Percentiles rank a stretch among this genome's conserved stretches.
phyloP scores from a whole-genome alignment of 257 asterid species.

The Ballota nigra region DNA sequence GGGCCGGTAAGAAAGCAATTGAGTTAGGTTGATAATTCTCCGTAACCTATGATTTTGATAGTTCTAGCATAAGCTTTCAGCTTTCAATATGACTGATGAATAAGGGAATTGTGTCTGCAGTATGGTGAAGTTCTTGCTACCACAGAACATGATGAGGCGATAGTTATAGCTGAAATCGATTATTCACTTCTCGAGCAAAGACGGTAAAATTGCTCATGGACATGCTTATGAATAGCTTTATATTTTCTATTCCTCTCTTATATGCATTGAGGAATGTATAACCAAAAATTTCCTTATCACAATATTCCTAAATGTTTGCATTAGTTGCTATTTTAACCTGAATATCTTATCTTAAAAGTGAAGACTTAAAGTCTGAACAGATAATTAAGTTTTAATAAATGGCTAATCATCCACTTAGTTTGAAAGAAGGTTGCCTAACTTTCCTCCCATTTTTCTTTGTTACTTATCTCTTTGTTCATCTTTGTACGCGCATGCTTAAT shows the following conservation, averaged over 20 bases:
- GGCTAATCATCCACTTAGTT: slow-evolving; percentile 1
- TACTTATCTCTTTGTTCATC: neutral
- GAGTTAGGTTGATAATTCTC: neutral
- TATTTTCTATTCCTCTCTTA: neutral
- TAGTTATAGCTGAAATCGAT: slow-evolving; percentile 69
- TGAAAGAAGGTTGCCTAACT: neutral
- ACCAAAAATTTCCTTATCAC: neutral
- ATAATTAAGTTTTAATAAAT: neutral
- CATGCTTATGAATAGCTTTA: slow-evolving; percentile 12
- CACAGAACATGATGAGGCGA: slow-evolving; percentile 79
- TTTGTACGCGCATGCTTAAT: neutral
- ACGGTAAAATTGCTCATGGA: slow-evolving; percentile 43
- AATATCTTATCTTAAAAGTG: neutral
- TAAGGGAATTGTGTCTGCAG: slow-evolving; percentile 45
- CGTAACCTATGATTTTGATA: slow-evolving; percentile 19
- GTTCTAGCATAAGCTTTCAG: slow-evolving; percentile 8
- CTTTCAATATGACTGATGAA: slow-evolving; percentile 6
- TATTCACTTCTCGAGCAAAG: slow-evolving; percentile 77
- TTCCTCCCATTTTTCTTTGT: neutral
- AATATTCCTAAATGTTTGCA: neutral
- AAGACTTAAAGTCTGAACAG: neutral
- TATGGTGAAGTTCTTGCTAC: slow-evolving; percentile 94
- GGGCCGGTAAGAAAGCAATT: slow-evolving; percentile 66
- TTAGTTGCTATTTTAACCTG: neutral
- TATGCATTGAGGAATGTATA: neutral